Evolutionary conservation across 495 filamentous ascomycete genomes (phyloP).

Genomic region (Podospora pseudoanserina): DNA sequence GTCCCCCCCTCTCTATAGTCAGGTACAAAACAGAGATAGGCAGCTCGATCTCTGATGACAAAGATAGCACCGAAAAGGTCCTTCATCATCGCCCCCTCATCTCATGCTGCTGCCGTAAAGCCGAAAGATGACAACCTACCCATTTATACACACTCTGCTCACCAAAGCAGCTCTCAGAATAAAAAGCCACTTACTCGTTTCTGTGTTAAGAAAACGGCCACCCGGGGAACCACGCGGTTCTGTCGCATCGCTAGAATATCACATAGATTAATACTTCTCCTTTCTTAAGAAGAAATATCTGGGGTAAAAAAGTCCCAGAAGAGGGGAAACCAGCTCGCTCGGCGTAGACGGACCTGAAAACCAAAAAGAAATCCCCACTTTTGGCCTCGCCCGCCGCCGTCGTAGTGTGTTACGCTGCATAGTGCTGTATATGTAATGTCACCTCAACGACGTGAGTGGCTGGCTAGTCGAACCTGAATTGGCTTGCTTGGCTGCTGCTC

Average conservation of each 20-base stretch:
- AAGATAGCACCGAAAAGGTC: background rate
- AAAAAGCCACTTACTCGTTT: background rate
- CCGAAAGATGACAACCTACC: background rate
- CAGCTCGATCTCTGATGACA: background rate
- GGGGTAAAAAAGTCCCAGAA: background rate
- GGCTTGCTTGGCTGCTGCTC: background rate
- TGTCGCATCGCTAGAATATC: conserved; percentile 2
- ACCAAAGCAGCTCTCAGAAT: background rate
- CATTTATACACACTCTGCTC: no score
- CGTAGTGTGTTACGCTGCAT: background rate
- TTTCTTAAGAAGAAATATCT: background rate
- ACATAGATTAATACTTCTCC: background rate
- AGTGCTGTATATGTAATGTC: background rate
- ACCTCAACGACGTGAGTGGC: conserved; percentile 13
- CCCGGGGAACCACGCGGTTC: background rate
- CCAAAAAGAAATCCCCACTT: background rate
- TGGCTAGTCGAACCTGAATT: background rate
- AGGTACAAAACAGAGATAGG: background rate
- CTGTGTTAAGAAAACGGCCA: background rate
- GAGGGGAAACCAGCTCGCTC: no score
- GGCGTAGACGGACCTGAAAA: background rate
- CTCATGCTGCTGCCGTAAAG: background rate
- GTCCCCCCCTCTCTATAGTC: background rate
- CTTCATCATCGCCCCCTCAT: background rate
- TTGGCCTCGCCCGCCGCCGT: background rate